Conservation (phyloP, 148 eudicot species). For the Heliosperma pusillum region DNA sequence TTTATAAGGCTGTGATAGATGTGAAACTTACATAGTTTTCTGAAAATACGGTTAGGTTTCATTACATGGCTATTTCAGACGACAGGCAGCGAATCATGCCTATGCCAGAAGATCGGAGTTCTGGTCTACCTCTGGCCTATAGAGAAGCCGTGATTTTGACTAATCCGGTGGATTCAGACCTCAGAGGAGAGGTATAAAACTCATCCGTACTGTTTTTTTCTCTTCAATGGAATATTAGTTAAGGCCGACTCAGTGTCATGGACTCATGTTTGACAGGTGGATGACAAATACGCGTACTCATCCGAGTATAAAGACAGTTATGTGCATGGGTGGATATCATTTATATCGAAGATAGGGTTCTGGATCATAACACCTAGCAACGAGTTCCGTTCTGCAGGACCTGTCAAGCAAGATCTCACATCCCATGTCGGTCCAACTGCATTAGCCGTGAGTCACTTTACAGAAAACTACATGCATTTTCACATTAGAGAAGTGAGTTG, state of each 20-base stretch:
- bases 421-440: constrained; percentile 46
- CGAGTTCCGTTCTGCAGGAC: constrained; percentile 55
- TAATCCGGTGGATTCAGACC: constrained; percentile 30
- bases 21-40: background rate
- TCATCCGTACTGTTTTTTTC: background rate
- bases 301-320: constrained; percentile 51
- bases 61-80: constrained; percentile 76
- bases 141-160: constrained; percentile 53
- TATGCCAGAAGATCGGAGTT: constrained; percentile 37
- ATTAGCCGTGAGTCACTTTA: constrained; percentile 37
- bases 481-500: too few relatives aligned
- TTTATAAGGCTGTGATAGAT: background rate
- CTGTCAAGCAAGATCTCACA: constrained; percentile 59
- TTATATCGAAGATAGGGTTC: constrained; percentile 42
- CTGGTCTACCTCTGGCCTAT: constrained; percentile 40
- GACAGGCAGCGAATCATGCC: constrained; percentile 67
- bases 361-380: constrained; percentile 56
- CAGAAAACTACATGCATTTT: background rate
- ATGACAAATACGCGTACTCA: constrained; percentile 74
- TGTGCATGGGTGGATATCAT: constrained; percentile 72
- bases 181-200: constrained; percentile 40
- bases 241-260: background rate
- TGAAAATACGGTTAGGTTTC: constrained; percentile 41
- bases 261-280: constrained; percentile 40
- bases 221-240: background rate